Evolutionary conservation across 805 yeast genomes (phyloP).

Genomic region (Saccharomycopsis sp.): DNA sequence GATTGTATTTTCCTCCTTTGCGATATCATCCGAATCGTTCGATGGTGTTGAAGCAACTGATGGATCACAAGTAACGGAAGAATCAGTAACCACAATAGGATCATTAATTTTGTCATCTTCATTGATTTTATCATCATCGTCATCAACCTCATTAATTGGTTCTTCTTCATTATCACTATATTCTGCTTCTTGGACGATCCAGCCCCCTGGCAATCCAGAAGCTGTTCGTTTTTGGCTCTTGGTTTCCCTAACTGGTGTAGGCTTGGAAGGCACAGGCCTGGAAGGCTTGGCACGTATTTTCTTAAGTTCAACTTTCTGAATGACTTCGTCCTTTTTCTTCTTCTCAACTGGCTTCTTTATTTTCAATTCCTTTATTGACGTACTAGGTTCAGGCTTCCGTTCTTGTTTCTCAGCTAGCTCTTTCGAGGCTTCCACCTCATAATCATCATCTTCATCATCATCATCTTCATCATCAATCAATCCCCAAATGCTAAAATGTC

Average conservation of each 20-base stretch:
- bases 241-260: not conserved
- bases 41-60: no score
- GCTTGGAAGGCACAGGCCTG: not conserved
- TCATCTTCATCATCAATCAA: conserved; percentile 60
- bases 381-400: conserved; percentile 24
- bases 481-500: conserved; percentile 96
- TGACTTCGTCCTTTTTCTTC: not conserved
- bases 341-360: conserved; percentile 5
- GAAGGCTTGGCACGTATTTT: not conserved
- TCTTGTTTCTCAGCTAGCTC: conserved; percentile 24
- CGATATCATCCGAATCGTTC: no score
- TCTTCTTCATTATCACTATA: no score
- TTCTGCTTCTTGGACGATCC: no score
- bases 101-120: not conserved
- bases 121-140: not conserved
- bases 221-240: conserved; percentile 8
- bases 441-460: conserved; percentile 46
- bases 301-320: not conserved
- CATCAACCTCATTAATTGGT: no score
- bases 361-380: conserved; percentile 22
- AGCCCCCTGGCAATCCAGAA: no score
- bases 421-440: conserved; percentile 23
- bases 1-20: conserved; percentile 7
- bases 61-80: no score
- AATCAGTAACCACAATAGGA: no score